Percentiles rank a stretch among this genome's conserved stretches.
These are phyloP conservation scores for Larix kaempferi DNA, from an alignment of 75 land plant genomes.

Conservation along the genomic window DNA sequence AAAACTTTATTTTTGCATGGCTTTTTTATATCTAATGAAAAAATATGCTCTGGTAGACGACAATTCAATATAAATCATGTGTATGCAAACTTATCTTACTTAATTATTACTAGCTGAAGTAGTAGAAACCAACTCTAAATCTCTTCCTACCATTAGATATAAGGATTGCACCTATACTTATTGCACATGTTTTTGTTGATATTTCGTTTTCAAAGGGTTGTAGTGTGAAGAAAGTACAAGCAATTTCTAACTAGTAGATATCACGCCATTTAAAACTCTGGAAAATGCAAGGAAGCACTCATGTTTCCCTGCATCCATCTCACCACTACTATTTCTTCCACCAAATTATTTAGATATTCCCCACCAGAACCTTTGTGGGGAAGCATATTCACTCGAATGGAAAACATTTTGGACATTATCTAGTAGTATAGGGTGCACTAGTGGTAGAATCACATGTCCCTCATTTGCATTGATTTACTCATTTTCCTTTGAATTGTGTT, in stretches of 20 bases:
- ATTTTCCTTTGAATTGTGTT: no score
- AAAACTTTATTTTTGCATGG: no score
- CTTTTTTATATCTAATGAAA: no score
- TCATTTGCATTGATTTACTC: no score
- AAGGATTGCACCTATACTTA: conserved; percentile 69
- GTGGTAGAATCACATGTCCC: conserved; percentile 67
- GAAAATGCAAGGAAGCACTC: conserved; percentile 96
- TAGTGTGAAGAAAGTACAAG: conserved; percentile 82
- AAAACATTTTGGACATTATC: conserved; percentile 96
- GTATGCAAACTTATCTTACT: no score
- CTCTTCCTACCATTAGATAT: conserved; percentile 95
- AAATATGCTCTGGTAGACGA: no score
- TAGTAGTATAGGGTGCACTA: conserved; percentile 71
- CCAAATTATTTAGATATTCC: conserved; percentile 27
- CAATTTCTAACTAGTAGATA: conserved; percentile 63
- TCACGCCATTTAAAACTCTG: conserved; percentile 80
- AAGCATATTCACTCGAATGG: conserved; percentile 72
- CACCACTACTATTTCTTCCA: conserved; percentile 40
- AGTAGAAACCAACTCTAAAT: conserved; percentile 55
- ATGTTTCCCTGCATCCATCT: conserved; percentile 51
- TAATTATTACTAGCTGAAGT: conserved; percentile 79
- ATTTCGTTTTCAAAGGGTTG: conserved; percentile 62
- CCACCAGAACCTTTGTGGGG: conserved; percentile 66
- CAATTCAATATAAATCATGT: no score
- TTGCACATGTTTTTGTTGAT: conserved; percentile 60